Evolutionary conservation across 2,329 filamentous ascomycete species (phyloP).

Genomic region (Mariannaea elegans): DNA sequence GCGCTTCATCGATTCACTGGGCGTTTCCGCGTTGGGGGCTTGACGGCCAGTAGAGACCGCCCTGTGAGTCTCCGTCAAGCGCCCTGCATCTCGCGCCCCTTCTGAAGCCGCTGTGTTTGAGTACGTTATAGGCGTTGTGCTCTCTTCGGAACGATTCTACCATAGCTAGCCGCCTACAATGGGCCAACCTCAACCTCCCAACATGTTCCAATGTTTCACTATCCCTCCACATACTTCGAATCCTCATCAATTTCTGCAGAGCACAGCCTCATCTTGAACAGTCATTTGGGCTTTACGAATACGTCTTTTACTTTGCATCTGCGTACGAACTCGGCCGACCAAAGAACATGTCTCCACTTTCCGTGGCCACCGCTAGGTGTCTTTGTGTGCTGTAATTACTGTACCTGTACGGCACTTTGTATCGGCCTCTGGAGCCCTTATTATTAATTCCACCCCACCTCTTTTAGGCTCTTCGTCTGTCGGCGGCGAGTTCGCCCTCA

Average conservation of each 20-base stretch:
- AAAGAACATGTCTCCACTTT: neutral
- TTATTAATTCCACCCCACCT: neutral
- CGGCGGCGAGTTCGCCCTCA: neutral
- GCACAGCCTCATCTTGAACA: constrained; percentile 1
- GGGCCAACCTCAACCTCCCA: neutral
- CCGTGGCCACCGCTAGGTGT: neutral
- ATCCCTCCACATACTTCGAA: neutral
- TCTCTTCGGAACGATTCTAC: too few species aligned
- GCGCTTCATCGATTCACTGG: neutral
- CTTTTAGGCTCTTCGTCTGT: too few species aligned
- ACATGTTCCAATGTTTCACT: neutral
- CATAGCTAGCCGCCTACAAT: neutral
- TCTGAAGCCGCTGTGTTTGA: too few species aligned
- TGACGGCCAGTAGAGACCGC: neutral
- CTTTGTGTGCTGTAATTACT: neutral
- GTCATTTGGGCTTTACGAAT: neutral
- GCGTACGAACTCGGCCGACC: too few species aligned
- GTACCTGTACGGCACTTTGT: too few species aligned
- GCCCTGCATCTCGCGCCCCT: too few species aligned
- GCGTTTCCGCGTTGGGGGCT: neutral
- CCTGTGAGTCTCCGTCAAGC: neutral
- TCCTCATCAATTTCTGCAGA: neutral
- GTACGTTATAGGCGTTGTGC: too few species aligned
- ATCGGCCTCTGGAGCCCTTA: constrained; percentile 12
- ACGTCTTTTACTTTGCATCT: neutral